These are phyloP conservation scores for Lipomyces lipofer DNA, from an alignment of 805 yeast species.

Conservation along the genomic window DNA sequence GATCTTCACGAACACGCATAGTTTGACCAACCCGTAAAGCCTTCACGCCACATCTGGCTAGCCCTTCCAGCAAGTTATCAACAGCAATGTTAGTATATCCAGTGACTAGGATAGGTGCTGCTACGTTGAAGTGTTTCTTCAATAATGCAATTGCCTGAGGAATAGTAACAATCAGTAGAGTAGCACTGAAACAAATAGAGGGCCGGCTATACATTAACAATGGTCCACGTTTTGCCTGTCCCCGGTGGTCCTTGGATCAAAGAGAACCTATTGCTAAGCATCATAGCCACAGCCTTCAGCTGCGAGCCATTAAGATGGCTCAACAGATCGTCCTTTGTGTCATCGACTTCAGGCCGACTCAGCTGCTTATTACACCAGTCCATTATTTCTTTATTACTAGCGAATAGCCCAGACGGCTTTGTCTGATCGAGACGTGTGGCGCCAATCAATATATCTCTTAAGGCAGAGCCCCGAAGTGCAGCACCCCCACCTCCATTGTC, in stretches of 20 bases:
- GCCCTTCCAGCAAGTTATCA: neutral
- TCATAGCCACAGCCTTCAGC: slow-evolving; percentile 1
- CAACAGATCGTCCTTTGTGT: neutral
- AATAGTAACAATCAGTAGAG: too few relatives aligned
- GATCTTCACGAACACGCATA: neutral
- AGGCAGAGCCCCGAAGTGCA: neutral
- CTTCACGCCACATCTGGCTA: neutral
- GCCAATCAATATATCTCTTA: neutral
- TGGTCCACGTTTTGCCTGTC: slow-evolving; percentile 89
- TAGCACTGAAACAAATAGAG: too few relatives aligned
- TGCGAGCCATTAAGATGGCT: neutral
- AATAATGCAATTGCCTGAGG: neutral
- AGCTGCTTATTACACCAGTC: slow-evolving; percentile 1
- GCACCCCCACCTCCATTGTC: neutral
- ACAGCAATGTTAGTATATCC: neutral
- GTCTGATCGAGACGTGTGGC: neutral
- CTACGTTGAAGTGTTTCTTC: neutral
- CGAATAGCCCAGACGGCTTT: neutral
- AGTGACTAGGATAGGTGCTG: neutral
- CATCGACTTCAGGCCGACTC: neutral
- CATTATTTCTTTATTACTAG: neutral
- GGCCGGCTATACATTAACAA: slow-evolving; percentile 83
- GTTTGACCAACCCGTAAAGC: neutral
- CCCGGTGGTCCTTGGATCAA: slow-evolving; percentile 2
- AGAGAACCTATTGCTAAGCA: slow-evolving; percentile 1